Percentiles rank a stretch among this genome's conserved stretches.
Conservation (phyloP, 1,284 basidiomycete genomes). For the Marasmius sp. region DNA sequence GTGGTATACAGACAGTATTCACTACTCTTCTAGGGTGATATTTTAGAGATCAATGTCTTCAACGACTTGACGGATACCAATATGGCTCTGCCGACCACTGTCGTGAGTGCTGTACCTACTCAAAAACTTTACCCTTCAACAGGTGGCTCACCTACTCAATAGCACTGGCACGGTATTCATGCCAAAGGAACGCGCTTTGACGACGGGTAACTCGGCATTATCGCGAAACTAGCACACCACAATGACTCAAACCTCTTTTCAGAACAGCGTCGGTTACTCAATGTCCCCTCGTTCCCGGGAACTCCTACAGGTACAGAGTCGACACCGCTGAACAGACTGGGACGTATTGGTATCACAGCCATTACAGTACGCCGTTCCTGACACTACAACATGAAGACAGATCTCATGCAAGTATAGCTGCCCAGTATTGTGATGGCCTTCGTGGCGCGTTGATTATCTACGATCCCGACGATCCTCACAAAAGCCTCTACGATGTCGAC, state of each 20-base stretch:
- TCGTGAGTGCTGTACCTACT: neutral
- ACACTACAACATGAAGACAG: too few species aligned
- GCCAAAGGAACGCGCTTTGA: too few species aligned
- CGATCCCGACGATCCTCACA: constrained; percentile 33
- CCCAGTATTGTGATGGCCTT: constrained; percentile 42
- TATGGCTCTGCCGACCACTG: constrained; percentile 7
- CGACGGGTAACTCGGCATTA: constrained; percentile 3
- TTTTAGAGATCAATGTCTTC: constrained; percentile 6
- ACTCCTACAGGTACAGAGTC: constrained; percentile 20
- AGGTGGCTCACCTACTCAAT: neutral
- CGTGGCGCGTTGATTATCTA: constrained; percentile 28
- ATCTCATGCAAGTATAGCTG: constrained; percentile 23
- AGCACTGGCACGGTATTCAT: constrained; percentile 17
- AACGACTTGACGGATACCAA: constrained; percentile 3
- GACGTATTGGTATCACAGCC: constrained; percentile 32
- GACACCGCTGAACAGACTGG: constrained; percentile 18
- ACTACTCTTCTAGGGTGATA: neutral
- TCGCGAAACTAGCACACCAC: too few species aligned
- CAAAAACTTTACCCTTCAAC: neutral
- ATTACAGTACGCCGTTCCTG: too few species aligned
- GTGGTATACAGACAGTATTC: too few species aligned
- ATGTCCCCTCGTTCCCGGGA: constrained; percentile 8
- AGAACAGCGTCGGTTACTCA: constrained; percentile 18
- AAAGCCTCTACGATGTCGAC: constrained; percentile 35
- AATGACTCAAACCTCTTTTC: too few species aligned